Evolutionary conservation across 2,329 filamentous ascomycete species (phyloP).

Genomic region (Ophiostoma sp.): DNA sequence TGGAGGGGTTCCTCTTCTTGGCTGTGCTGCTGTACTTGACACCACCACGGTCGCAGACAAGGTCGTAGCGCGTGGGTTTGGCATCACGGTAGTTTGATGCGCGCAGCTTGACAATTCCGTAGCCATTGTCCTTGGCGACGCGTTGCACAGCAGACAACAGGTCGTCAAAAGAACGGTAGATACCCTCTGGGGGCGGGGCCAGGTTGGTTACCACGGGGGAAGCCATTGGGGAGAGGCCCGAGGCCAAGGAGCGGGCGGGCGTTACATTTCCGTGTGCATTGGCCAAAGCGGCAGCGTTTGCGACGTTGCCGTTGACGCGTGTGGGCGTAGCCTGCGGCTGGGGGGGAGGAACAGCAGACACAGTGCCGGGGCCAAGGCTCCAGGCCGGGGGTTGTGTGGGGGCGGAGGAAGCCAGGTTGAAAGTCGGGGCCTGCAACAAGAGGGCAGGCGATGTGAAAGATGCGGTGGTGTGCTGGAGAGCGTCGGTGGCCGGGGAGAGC

Average conservation of each 20-base stretch:
- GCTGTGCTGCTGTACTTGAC: slow-evolving; percentile 62
- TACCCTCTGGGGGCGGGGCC: slow-evolving; percentile 54
- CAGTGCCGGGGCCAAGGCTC: slow-evolving; percentile 25
- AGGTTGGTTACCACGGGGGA: slow-evolving; percentile 37
- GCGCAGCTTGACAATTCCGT: slow-evolving; percentile 57
- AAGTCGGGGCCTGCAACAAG: slow-evolving; percentile 24
- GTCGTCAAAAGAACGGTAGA: slow-evolving; percentile 56
- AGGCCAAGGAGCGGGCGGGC: slow-evolving; percentile 27
- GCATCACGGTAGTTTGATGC: slow-evolving; percentile 60
- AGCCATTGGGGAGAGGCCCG: slow-evolving; percentile 16
- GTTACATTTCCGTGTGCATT: slow-evolving; percentile 26
- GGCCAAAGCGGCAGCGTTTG: slow-evolving; percentile 9
- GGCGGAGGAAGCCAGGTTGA: slow-evolving; percentile 28
- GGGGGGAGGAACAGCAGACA: slow-evolving; percentile 18
- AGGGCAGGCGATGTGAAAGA: slow-evolving; percentile 13
- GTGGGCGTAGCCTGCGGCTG: slow-evolving; percentile 26
- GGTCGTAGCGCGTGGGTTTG: slow-evolving; percentile 57
- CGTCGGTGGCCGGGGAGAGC: slow-evolving; percentile 13
- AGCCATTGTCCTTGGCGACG: slow-evolving; percentile 57
- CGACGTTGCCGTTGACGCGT: slow-evolving; percentile 23
- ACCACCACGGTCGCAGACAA: slow-evolving; percentile 58
- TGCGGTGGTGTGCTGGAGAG: slow-evolving; percentile 2
- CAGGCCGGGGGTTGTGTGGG: slow-evolving; percentile 27
- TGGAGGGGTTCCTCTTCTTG: slow-evolving; percentile 60
- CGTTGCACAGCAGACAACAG: slow-evolving; percentile 54